Evolutionary conservation across 2,329 filamentous ascomycete genomes (phyloP), one percentile per base, ranked within the genome.

Genomic region (Lachnellula arida): DNA sequence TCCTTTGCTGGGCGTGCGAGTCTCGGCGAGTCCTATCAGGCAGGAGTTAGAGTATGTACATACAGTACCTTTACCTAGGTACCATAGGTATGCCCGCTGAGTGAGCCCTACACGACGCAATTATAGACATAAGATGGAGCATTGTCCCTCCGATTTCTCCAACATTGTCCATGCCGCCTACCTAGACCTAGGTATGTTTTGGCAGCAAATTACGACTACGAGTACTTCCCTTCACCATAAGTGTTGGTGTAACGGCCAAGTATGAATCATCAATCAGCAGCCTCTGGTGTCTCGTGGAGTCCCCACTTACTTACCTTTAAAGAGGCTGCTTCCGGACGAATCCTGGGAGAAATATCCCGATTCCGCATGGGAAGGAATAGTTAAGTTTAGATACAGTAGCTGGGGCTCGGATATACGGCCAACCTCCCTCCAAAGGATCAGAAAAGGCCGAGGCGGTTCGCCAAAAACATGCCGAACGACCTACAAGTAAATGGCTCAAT

Each of bases 91-190:
- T 23, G n/a, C 17, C 44, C 7, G 28, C 25, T 28, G 23, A 49
- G 9, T 44, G 42, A 23, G 22, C 44, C 37, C 37, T 40, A 12
- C 8, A 9, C 28, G 28, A 11, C 28, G 28, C 28, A 11, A 32
- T 47, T 25, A 32, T 37, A 51, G 11, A 28, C 37, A 37, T 51
- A 51, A 51, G 17, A 42, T 43, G 49, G 49, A 51, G 49, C 17
- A 42, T 51, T 17, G 23, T 51, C 39, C 15, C 49, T 43, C 49
- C 49, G 49, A 51, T 19, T 14, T 17, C 46, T 48, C 15, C 3
- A 14, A 46, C 2, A 22, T 14, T 46, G 28, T 28, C 19, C 8
- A 5, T 46, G 23, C 19, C 43, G 22, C 25, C 25, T 19, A 23
- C 22, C 4, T 23, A 23, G 2, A 23, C 22, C 22, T 23, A 23